These are phyloP conservation scores for Musa balbisiana DNA, from an alignment of 202 grass and related monocot genomes.

Conservation along the genomic window DNA sequence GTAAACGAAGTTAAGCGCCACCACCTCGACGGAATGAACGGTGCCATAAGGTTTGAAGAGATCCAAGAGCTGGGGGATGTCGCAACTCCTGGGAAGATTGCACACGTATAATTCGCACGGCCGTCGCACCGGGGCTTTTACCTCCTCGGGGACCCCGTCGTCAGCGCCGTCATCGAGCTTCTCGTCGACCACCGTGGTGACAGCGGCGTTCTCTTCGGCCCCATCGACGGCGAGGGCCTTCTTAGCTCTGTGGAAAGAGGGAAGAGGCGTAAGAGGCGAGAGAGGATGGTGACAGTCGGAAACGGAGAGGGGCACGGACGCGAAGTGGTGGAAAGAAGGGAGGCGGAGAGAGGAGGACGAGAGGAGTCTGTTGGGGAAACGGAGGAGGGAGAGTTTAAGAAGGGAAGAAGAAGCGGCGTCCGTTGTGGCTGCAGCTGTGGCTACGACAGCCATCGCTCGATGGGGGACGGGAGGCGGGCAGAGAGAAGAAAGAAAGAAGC, in stretches of 20 bases:
- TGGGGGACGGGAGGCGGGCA: background rate
- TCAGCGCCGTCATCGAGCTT: slow-evolving; percentile 7
- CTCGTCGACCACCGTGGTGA: background rate
- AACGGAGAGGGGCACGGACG: background rate
- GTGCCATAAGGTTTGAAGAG: slow-evolving; percentile 53
- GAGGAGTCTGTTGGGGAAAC: background rate
- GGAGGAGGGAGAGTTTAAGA: background rate
- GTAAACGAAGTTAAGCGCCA: background rate
- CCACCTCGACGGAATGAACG: slow-evolving; percentile 60
- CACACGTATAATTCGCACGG: slow-evolving; percentile 62
- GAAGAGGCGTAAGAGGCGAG: background rate
- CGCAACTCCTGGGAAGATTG: slow-evolving; percentile 56
- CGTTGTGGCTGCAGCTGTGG: background rate
- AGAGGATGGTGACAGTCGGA: background rate
- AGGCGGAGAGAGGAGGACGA: background rate
- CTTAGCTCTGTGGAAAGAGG: background rate
- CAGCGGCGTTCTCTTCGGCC: slow-evolving; percentile 20
- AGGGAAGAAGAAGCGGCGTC: background rate
- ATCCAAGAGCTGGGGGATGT: slow-evolving; percentile 40
- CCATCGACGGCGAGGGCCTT: background rate
- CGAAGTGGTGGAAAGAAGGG: background rate
- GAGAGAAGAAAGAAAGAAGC: background rate
- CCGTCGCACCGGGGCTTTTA: slow-evolving; percentile 22
- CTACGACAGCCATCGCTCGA: background rate
- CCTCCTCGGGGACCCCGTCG: slow-evolving; percentile 1